Evolutionary conservation across 495 filamentous ascomycete species (phyloP), one percentile per base, ranked within the genome.

Genomic region (Bacidia gigantensis): DNA sequence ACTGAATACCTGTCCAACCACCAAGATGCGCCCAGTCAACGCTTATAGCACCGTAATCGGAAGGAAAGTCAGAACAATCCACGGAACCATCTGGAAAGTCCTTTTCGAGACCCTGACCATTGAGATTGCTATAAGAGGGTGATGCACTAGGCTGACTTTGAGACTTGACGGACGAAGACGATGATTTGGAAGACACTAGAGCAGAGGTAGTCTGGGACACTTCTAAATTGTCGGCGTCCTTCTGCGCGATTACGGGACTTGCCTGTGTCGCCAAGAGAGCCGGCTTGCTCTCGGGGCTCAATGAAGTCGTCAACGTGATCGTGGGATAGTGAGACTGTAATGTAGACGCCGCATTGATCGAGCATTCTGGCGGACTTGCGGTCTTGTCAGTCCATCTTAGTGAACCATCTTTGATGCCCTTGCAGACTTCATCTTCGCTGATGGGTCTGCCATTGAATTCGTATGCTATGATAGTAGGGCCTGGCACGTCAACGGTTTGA

Each of bases 1-100:
- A 74, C 66, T 92, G 86, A 57, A 97, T 73, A 64, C 89, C 88
- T 52, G 79, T 81, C 82, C 81, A 98, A 53, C 88, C 88, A 49
- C 72, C 76, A 12, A 85, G 68, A 21, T 72, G 72, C 3, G 83
- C 68, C 75, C 84, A 94, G 42, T 72, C 58, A 21, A 93, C 67
- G 50, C 76, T 39, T 20, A 95, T 60, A 1, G 93, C 83, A 61
- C 92, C 92, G 60, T 94, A 97, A 0, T 79, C 72, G 11, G 80
- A 81, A 22, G 93, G 93, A 72, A 97, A 92, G 0, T 69, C 61
- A 46, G 63, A 60, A 67, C 92, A 98, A 56, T 73, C 67, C 26
- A 89, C 51, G 57, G 82, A 69, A 47, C 86, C 87, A 68, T 82
- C 79, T 11, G 86, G 87, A 76, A 97, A 97, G 3, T 81, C 71